phyloP scores from a whole-genome alignment of 768 basidiomycete genomes.

The Serendipita vermifera region DNA sequence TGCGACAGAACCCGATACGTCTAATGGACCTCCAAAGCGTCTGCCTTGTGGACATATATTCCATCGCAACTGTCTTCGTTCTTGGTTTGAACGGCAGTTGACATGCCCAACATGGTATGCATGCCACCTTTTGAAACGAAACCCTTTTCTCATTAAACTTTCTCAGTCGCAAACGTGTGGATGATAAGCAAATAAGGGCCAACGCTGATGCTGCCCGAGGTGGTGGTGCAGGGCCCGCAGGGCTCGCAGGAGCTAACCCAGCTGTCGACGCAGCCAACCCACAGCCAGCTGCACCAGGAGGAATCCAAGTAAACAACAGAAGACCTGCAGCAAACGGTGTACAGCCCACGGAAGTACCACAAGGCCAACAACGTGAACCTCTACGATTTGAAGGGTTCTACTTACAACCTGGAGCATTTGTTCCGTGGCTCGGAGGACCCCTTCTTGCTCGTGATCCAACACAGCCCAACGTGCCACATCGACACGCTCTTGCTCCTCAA shows the following conservation, averaged over 20 bases:
- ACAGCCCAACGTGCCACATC: background rate
- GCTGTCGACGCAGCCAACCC: background rate
- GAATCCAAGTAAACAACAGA: background rate
- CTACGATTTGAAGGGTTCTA: constrained; percentile 5
- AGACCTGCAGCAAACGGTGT: background rate
- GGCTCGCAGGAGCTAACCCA: background rate
- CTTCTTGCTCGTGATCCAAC: constrained; percentile 1
- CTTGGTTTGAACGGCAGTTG: constrained; percentile 97
- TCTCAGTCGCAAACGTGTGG: constrained; percentile 61
- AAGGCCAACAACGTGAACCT: background rate
- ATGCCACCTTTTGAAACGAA: constrained; percentile 3
- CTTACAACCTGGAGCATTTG: background rate
- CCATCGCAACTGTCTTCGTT: constrained; percentile 92
- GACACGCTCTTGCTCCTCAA: background rate
- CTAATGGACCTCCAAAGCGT: constrained; percentile 93
- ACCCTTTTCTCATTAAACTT: background rate
- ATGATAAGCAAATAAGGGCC: constrained; percentile 34
- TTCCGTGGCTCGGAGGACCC: background rate
- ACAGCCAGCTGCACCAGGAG: background rate
- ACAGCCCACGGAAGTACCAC: background rate
- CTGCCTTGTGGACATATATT: constrained; percentile 95
- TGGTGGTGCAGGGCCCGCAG: background rate
- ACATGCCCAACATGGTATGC: constrained; percentile 96
- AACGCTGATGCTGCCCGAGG: no score
- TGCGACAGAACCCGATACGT: constrained; percentile 38